Percentiles rank a stretch among this genome's conserved stretches.
phyloP scores from a whole-genome alignment of 2,329 filamentous ascomycete species.

The Neurospora sp. region DNA sequence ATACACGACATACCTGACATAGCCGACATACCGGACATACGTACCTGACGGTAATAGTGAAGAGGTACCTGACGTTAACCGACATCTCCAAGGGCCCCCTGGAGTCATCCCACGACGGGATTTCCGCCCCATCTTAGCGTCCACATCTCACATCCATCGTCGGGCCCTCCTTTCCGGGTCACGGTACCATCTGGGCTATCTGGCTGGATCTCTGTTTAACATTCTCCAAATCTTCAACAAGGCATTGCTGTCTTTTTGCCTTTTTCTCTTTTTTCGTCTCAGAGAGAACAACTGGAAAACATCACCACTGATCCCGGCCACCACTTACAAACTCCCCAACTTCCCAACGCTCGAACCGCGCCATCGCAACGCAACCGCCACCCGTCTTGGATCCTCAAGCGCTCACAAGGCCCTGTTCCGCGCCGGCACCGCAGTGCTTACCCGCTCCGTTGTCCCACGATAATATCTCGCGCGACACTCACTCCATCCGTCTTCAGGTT shows the following conservation, averaged over 20 bases:
- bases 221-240: not conserved
- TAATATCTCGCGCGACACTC: constrained; percentile 9
- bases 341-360: not conserved
- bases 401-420: not conserved
- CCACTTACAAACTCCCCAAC: not conserved
- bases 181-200: not conserved
- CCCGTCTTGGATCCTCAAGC: not conserved
- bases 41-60: not conserved
- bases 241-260: not conserved
- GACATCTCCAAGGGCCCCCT: not conserved
- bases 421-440: constrained; percentile 4
- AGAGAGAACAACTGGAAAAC: not conserved
- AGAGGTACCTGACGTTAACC: not conserved
- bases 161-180: not conserved
- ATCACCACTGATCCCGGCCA: not conserved
- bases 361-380: not conserved
- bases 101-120: not conserved
- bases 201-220: not conserved
- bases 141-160: not conserved
- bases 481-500: not conserved
- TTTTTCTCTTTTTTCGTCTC: not conserved
- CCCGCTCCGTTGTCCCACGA: constrained; percentile 10
- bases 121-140: not conserved
- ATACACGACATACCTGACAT: not conserved
- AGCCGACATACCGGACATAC: not conserved